Percentiles rank a stretch among this genome's conserved stretches.
Evolutionary conservation across 768 basidiomycete genomes (phyloP).

Genomic region (Termitomyces sp.): DNA sequence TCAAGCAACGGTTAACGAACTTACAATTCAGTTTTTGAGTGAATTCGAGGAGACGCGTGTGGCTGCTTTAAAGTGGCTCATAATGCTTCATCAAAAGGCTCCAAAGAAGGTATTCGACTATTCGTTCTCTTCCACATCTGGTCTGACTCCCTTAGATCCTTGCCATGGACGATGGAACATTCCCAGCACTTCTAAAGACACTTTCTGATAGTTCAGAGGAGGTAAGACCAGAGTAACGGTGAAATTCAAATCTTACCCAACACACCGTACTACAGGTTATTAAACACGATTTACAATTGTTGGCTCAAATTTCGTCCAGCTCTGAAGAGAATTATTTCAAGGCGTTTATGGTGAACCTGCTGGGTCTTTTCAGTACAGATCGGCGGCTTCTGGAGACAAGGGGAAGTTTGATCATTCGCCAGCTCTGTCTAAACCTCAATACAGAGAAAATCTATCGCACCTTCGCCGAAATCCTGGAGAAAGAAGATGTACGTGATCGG

Average conservation of each 20-base stretch:
- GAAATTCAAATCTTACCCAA: background rate
- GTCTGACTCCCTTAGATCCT: slow-evolving; percentile 58
- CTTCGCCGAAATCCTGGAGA: slow-evolving; percentile 95
- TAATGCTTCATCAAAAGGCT: slow-evolving; percentile 98
- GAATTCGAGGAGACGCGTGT: slow-evolving; percentile 97
- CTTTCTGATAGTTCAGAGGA: slow-evolving; percentile 96
- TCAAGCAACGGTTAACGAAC: slow-evolving; percentile 84
- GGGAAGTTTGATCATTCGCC: slow-evolving; percentile 93
- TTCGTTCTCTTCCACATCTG: background rate
- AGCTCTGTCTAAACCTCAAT: slow-evolving; percentile 90
- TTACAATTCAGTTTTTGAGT: slow-evolving; percentile 91
- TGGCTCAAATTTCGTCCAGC: slow-evolving; percentile 94
- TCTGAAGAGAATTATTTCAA: slow-evolving; percentile 97
- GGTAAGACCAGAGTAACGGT: slow-evolving; percentile 31
- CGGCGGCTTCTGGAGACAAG: slow-evolving; percentile 82
- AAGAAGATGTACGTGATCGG: slow-evolving; percentile 73
- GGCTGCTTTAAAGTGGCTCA: slow-evolving; percentile 93
- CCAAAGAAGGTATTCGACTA: slow-evolving; percentile 71
- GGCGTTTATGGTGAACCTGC: slow-evolving; percentile 89
- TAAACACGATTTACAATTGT: slow-evolving; percentile 90
- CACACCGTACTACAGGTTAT: slow-evolving; percentile 58
- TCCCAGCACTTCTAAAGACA: slow-evolving; percentile 92
- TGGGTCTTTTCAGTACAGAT: slow-evolving; percentile 95
- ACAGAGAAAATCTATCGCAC: slow-evolving; percentile 94
- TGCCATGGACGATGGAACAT: slow-evolving; percentile 94